Conservation (phyloP, 2,329 filamentous ascomycete species). For the Botryotinia narcissicola region DNA sequence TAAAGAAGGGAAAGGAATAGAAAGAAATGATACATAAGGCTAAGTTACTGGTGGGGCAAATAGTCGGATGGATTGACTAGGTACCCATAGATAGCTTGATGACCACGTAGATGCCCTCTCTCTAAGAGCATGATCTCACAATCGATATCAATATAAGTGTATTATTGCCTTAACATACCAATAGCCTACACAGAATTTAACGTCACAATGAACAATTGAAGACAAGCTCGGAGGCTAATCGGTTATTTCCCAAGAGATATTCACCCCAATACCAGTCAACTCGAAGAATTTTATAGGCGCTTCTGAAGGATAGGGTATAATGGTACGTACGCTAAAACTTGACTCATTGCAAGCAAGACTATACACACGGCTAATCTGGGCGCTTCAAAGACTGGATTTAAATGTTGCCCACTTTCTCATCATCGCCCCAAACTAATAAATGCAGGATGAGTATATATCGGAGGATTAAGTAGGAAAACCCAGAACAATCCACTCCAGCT, state of each 20-base stretch:
- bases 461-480: neutral
- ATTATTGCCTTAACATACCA: neutral
- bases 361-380: neutral
- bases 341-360: neutral
- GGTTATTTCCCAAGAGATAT: neutral
- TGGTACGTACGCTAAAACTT: neutral
- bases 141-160: conserved; percentile 6
- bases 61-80: neutral
- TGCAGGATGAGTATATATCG: neutral
- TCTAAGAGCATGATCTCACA: conserved; percentile 4
- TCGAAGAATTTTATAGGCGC: neutral
- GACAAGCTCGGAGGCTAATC: neutral
- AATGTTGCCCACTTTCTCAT: neutral
- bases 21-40: neutral
- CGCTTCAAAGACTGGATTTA: neutral
- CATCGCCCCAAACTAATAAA: neutral
- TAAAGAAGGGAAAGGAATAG: conserved; percentile 19
- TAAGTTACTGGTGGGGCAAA: neutral
- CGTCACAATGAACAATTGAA: neutral
- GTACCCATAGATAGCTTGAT: neutral
- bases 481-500: neutral
- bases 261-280: too few relatives aligned
- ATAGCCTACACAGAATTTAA: neutral
- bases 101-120: conserved; percentile 1
- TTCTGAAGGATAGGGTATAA: neutral